Conservation (phyloP, 352 stramenopile species). For the Blastocystis sp. region DNA sequence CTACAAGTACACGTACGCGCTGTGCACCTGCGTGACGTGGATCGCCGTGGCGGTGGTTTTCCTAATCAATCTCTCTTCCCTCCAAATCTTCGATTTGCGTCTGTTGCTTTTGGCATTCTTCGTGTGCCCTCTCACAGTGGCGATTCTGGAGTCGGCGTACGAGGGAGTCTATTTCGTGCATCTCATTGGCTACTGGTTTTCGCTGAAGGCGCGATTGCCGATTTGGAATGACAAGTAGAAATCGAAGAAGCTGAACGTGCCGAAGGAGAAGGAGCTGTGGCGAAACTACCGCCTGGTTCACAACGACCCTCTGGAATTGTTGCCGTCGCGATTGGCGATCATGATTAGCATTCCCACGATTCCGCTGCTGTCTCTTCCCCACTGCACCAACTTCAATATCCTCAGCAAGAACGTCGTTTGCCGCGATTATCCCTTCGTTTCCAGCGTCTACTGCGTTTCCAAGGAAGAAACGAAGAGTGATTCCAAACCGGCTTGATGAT, state of each 20-base stretch:
- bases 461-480: neutral
- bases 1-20: neutral
- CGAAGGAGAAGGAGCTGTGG: neutral
- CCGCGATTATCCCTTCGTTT: conserved; percentile 45
- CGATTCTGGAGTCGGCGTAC: conserved; percentile 30
- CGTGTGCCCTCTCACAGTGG: conserved; percentile 24
- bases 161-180: conserved; percentile 18
- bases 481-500: neutral
- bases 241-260: neutral
- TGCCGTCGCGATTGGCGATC: neutral
- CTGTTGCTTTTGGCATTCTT: conserved; percentile 47
- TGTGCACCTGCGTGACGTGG: conserved; percentile 40
- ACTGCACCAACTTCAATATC: conserved; percentile 65
- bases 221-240: neutral
- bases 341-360: conserved; percentile 31
- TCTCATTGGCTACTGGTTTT: conserved; percentile 2
- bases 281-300: neutral
- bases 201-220: neutral
- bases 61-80: neutral
- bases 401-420: conserved; percentile 63
- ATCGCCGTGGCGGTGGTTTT: neutral
- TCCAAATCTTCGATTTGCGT: conserved; percentile 31
- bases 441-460: neutral
- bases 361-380: conserved; percentile 17
- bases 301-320: conserved; percentile 34